Conservation (phyloP, 345 rosid species). For the Citrus glauca region DNA sequence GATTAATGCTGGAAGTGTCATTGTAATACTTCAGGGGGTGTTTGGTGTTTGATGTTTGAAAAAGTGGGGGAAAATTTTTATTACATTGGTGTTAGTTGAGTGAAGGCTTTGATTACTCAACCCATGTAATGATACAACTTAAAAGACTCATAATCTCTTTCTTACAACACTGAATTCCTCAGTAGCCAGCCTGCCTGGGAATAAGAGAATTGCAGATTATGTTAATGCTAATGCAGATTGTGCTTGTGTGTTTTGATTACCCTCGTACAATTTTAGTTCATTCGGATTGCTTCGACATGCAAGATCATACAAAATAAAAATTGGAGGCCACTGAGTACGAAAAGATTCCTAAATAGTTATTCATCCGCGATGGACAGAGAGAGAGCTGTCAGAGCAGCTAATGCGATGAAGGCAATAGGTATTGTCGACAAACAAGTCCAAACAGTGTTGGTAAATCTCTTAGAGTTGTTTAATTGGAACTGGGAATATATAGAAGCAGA, state of each 20-base stretch:
- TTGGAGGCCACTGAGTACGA: not conserved
- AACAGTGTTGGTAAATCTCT: constrained; percentile 41
- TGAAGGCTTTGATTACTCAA: not conserved
- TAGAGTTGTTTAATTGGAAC: constrained; percentile 31
- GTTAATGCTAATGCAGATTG: not conserved
- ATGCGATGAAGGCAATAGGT: constrained; percentile 39
- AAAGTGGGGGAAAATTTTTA: not conserved
- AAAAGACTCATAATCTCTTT: not conserved
- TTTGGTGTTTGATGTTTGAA: not conserved
- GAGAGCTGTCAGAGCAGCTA: constrained; percentile 37
- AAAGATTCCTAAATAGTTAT: not conserved
- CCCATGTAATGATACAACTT: not conserved
- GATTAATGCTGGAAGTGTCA: not conserved
- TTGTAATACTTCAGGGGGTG: not conserved
- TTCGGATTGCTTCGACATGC: not conserved
- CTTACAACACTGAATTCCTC: not conserved
- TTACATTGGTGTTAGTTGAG: not conserved
- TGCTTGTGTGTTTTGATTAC: too few relatives aligned
- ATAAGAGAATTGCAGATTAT: not conserved
- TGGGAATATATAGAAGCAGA: constrained; percentile 68
- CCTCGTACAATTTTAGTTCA: too few relatives aligned
- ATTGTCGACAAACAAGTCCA: constrained; percentile 42
- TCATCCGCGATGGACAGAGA: constrained; percentile 22
- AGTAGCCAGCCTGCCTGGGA: not conserved
- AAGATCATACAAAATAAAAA: not conserved